Percentiles rank a stretch among this genome's conserved stretches.
Conservation (phyloP, 2,329 filamentous ascomycete species). For the Diaporthe sp. region DNA sequence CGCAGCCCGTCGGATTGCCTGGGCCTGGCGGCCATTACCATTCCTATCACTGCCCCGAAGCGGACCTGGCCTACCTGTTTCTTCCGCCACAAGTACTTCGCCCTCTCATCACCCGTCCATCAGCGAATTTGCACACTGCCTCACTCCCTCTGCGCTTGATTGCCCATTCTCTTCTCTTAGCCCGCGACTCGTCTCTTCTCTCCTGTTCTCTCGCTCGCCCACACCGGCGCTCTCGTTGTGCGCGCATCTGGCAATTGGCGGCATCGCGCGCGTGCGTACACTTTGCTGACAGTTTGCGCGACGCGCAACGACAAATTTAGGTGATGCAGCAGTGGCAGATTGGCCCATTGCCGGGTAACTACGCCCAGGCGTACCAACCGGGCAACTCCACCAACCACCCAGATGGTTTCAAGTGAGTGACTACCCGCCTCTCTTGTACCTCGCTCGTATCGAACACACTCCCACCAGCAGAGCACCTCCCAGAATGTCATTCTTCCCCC, state of each 20-base stretch:
- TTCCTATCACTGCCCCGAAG: neutral
- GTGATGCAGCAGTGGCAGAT: conserved; percentile 74
- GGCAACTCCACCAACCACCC: conserved; percentile 65
- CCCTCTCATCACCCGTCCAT: neutral
- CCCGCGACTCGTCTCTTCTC: neutral
- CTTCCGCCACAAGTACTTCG: neutral
- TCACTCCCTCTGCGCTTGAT: neutral
- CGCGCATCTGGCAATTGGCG: neutral
- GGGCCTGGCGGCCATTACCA: neutral
- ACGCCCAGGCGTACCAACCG: conserved; percentile 52
- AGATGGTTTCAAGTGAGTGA: conserved; percentile 72
- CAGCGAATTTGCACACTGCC: conserved; percentile 21
- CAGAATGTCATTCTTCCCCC: neutral
- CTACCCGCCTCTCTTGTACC: conserved; percentile 51
- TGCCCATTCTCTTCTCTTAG: neutral
- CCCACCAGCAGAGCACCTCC: neutral
- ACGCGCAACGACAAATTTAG: conserved; percentile 52
- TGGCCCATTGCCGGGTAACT: conserved; percentile 61
- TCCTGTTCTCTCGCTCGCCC: neutral
- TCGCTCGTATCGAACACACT: conserved; percentile 44
- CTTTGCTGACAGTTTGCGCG: conserved; percentile 28
- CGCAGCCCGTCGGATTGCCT: neutral
- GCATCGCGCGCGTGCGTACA: neutral
- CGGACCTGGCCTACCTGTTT: neutral
- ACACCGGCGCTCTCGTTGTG: neutral